A percentile compares a stretch with the other conserved stretches of the same genome.
Conservation (phyloP, 305 asterid genomes). For the Fraxinus sp. region DNA sequence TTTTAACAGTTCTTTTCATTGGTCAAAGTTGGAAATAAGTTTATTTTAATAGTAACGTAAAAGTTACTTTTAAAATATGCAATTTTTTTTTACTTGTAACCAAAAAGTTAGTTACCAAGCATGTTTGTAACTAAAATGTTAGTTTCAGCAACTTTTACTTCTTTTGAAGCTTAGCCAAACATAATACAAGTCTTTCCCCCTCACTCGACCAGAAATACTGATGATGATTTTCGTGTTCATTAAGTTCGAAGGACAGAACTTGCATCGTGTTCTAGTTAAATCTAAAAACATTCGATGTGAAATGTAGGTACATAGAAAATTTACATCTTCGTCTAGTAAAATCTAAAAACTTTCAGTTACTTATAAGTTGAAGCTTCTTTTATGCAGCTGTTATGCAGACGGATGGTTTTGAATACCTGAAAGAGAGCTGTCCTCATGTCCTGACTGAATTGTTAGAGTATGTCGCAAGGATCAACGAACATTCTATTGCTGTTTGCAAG, state of each 20-base stretch:
- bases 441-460: conserved; percentile 66
- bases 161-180: neutral
- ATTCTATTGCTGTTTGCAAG: conserved; percentile 46
- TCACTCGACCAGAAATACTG: neutral
- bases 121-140: neutral
- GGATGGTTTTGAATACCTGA: conserved; percentile 71
- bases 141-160: neutral
- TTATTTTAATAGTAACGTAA: neutral
- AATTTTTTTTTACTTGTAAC: neutral
- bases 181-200: neutral
- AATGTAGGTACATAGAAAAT: neutral
- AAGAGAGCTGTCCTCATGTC: conserved; percentile 66
- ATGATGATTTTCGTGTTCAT: neutral
- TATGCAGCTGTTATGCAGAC: conserved; percentile 81
- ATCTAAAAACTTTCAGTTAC: neutral
- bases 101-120: neutral
- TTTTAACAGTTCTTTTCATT: neutral
- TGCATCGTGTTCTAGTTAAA: neutral
- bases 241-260: neutral
- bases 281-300: neutral
- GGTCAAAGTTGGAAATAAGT: neutral
- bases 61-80: neutral
- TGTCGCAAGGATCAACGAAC: conserved; percentile 68
- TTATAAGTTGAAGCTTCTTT: conserved; percentile 26
- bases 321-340: neutral